A percentile compares a stretch with the other conserved stretches of the same genome.
phyloP scores from a whole-genome alignment of 2,329 filamentous ascomycete species.

The Chaetomiaceae sp. region DNA sequence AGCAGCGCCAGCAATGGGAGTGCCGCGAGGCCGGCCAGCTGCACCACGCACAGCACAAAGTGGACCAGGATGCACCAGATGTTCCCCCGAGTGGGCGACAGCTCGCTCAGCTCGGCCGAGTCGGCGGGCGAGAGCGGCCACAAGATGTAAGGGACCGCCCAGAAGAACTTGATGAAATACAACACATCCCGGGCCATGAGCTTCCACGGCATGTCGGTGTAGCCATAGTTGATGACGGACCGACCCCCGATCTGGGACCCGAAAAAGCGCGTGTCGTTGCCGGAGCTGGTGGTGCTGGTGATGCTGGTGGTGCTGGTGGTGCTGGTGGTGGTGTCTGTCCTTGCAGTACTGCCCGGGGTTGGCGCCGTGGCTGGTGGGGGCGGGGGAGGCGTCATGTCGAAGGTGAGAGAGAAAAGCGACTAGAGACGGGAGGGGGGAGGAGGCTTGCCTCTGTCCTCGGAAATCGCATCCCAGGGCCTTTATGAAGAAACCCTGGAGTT shows the following conservation, averaged over 20 bases:
- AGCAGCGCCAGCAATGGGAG: constrained; percentile 48
- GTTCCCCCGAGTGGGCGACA: constrained; percentile 55
- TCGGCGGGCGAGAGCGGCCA: constrained; percentile 50
- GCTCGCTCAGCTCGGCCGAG: constrained; percentile 56
- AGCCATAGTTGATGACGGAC: constrained; percentile 55
- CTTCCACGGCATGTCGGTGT: constrained; percentile 52
- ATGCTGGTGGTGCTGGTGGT: not conserved
- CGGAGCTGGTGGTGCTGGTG: not conserved
- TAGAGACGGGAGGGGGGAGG: too few species aligned
- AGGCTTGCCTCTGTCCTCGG: too few species aligned
- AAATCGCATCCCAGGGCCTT: too few species aligned
- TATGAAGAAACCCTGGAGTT: too few species aligned
- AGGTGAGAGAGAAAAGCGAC: too few species aligned
- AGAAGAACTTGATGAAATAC: constrained; percentile 50
- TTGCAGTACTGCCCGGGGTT: too few species aligned
- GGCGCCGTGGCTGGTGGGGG: too few species aligned
- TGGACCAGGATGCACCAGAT: constrained; percentile 55
- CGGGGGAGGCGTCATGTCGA: constrained; percentile 2
- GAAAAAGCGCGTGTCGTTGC: constrained; percentile 45
- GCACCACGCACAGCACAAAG: constrained; percentile 51
- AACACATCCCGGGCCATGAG: constrained; percentile 50
- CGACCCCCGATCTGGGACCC: constrained; percentile 54
- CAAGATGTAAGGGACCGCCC: constrained; percentile 58
- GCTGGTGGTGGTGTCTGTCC: not conserved
- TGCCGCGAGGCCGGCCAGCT: constrained; percentile 55